Base-by-base conservation (phyloP, 73 alveolate species). In the Symbiodinium natans region DNA sequence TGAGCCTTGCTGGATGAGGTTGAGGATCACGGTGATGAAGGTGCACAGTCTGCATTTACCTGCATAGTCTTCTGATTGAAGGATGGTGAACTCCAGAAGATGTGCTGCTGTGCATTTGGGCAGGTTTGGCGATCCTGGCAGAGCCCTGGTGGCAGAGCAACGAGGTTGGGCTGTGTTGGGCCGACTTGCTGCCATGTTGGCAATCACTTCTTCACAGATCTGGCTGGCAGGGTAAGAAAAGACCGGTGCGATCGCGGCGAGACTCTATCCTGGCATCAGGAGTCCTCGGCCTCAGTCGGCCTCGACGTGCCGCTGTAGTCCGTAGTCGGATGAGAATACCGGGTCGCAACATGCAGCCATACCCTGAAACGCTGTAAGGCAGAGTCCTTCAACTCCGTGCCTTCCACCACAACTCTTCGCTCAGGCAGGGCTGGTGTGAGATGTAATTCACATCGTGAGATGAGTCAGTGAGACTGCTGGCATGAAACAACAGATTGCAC, bases 121-220 rank as follows among this genome's bases (percentile, higher is more conserved):
- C 77, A 63, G 77, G 77, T 34, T 34, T 63, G 77, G 77, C 77
- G 36, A 63, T 63, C 77, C 34, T 63, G 34, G 13, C 68, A 52
- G 77, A 63, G 40, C 77, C 77, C 31, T 63, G 77, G 77, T 63
- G 77, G 77, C 77, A 63, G 1, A 63, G 34, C 77, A 23, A 23
- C 25, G 77, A 63, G 77, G 31, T 27, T 23, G 77, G 77, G 34
- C 77, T 21, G 77, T 9, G n/a, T n/a, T n/a, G n/a, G n/a, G n/a
- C n/a, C n/a, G n/a, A n/a, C n/a, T n/a, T n/a, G n/a, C n/a, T n/a
- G 82, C 93, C 59, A 86, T 56, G 83, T 82, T 86, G 21, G 59
- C 59, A 46, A 13, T 46, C 13, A 9, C 31, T 90, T 90, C 56
- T 73, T 90, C 96, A 46, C 21, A 6, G 13, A 13, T 46, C 59